Conservation (phyloP, 1,139 yeast genomes). For the Meyerozyma athensensis region DNA sequence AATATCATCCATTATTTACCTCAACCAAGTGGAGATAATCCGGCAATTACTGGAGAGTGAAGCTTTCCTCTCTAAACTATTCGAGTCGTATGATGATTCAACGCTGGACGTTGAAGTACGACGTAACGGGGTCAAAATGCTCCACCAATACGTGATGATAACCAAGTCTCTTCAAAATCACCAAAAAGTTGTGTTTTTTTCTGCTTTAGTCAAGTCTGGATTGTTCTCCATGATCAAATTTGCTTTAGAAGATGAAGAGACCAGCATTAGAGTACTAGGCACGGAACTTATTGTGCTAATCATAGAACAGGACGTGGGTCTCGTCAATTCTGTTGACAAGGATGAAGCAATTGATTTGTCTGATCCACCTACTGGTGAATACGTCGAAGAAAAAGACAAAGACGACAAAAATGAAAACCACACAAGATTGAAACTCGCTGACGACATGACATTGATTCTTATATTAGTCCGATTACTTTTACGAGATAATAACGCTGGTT, state of each 20-base stretch:
- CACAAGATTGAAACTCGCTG: constrained; percentile 32
- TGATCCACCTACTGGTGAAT: constrained; percentile 22
- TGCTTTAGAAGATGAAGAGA: constrained; percentile 57
- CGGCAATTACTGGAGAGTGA: constrained; percentile 50
- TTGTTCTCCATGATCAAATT: constrained; percentile 65
- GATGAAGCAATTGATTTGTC: constrained; percentile 34
- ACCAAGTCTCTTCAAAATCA: constrained; percentile 64
- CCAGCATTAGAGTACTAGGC: constrained; percentile 61
- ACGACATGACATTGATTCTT: constrained; percentile 58
- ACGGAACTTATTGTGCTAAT: constrained; percentile 78
- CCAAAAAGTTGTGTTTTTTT: constrained; percentile 65
- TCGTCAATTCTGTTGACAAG: constrained; percentile 45
- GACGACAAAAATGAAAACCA: constrained; percentile 16
- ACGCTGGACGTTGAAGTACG: constrained; percentile 21
- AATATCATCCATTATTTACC: constrained; percentile 60
- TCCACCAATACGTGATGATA: constrained; percentile 75
- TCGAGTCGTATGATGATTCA: constrained; percentile 43
- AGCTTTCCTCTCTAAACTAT: constrained; percentile 46
- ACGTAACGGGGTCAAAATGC: constrained; percentile 70
- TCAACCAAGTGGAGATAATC: constrained; percentile 68
- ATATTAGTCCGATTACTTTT: constrained; percentile 60
- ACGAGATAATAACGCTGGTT: constrained; percentile 63
- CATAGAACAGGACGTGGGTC: constrained; percentile 76
- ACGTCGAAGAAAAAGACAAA: constrained; percentile 4
- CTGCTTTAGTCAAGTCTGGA: constrained; percentile 62